Evolutionary conservation across 2,329 filamentous ascomycete genomes (phyloP), one percentile per base, ranked within the genome.

Genomic region (Ophiostoma himal-ulmi): DNA sequence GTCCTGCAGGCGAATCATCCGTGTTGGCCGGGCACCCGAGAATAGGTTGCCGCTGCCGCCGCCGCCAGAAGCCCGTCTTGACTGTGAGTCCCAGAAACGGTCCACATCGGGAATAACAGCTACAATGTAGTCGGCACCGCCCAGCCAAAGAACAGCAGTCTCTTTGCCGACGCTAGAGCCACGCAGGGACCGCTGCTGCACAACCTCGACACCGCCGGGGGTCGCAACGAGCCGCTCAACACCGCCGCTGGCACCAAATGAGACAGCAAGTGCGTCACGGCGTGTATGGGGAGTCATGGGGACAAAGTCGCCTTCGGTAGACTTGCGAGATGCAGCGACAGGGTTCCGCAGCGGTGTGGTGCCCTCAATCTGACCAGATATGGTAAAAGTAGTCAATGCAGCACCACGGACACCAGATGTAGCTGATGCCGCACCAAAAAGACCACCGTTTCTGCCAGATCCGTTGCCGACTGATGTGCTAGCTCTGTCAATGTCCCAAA

Each of bases 241-340:
- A 0, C 83, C 82, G 7, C 82, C 82, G 8, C 80, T 77, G 0
- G 77, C 77, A 0, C 77, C 78, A 20, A 82, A 78, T 39, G 81
- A 79, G 1, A 81, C 81, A 13, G 81, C 79, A 4, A 85, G 79
- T 5, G 82, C 84, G 71, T 86, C 84, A 54, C 83, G 83, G 54
- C 87, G 81, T 11, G 85, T 86, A 72, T 88, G 86, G 0, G 87
- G 87, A 1, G 87, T 89, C 86, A 89, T 87, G 11, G 87, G 87
- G 11, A 85, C 85, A 73, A 89, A 88, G 48, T 86, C 86, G 20
- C 81, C 80, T 8, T 74, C 74, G 0, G 73, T 79, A 75, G 76
- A 76, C 77, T 79, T 79, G 68, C 80, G 80, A 11, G 78, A 77
- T 5, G 75, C 68, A 1, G 73, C 70, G 76, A 69, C 71, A 5